These are phyloP conservation scores for Populus hybrid DNA, from an alignment of 441 rosid species.

Conservation along the genomic window DNA sequence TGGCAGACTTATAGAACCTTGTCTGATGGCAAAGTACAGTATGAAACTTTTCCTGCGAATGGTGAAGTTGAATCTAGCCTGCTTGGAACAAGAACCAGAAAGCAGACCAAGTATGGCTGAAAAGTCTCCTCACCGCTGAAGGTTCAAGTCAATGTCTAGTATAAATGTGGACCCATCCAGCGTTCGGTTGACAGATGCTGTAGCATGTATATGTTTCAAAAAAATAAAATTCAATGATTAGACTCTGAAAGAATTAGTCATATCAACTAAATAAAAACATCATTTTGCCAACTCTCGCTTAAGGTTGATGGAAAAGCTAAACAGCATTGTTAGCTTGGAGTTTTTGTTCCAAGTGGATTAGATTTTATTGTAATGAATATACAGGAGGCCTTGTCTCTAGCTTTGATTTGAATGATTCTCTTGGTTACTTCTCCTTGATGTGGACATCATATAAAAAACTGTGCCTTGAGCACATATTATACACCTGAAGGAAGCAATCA, in stretches of 20 bases:
- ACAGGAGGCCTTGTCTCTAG: constrained; percentile 24
- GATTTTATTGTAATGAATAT: constrained; percentile 18
- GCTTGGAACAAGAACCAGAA: constrained; percentile 33
- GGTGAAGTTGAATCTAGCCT: constrained; percentile 28
- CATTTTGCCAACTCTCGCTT: constrained; percentile 1
- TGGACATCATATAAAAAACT: background rate
- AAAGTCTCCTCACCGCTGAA: constrained; percentile 33
- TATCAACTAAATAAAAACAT: constrained; percentile 9
- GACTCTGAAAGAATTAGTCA: background rate
- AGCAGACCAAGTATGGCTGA: constrained; percentile 37
- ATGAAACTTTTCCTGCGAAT: constrained; percentile 20
- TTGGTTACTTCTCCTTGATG: constrained; percentile 5
- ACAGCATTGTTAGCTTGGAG: constrained; percentile 12
- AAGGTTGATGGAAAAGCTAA: constrained; percentile 23
- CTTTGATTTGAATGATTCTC: constrained; percentile 27
- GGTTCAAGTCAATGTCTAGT: constrained; percentile 19
- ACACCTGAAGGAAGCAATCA: constrained; percentile 11
- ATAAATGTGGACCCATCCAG: background rate
- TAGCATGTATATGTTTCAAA: background rate
- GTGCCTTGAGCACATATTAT: background rate
- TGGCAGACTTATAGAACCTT: constrained; percentile 24
- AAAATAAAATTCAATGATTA: background rate
- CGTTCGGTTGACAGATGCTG: background rate
- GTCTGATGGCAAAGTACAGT: constrained; percentile 9
- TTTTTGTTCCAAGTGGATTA: constrained; percentile 20